These are phyloP conservation scores for Byssoonygena ceratinophila DNA, from an alignment of 2,329 filamentous ascomycete species.

Conservation along the genomic window DNA sequence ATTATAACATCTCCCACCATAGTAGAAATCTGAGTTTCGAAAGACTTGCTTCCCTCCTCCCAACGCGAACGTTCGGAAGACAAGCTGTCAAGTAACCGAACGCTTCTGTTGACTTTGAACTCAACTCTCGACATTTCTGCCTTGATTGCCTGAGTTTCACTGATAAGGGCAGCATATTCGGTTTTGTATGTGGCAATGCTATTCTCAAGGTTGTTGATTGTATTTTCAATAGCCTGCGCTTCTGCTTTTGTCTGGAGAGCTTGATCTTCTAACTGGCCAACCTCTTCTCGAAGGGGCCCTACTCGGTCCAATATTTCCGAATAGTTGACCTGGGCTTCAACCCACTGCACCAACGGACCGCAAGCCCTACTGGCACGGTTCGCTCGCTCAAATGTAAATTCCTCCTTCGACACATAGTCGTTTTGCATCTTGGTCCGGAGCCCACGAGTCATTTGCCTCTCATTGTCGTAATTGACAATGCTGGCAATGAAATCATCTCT, in stretches of 20 bases:
- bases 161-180: slow-evolving; percentile 91
- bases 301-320: slow-evolving; percentile 95
- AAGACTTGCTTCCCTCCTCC: slow-evolving; percentile 96
- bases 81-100: slow-evolving; percentile 83
- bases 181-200: slow-evolving; percentile 93
- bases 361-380: slow-evolving; percentile 95
- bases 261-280: slow-evolving; percentile 73
- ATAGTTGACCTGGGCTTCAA: slow-evolving; percentile 90
- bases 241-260: slow-evolving; percentile 87
- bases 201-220: slow-evolving; percentile 69
- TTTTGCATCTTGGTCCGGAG: slow-evolving; percentile 81
- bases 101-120: slow-evolving; percentile 95
- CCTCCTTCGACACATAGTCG: slow-evolving; percentile 82
- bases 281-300: slow-evolving; percentile 83
- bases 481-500: slow-evolving; percentile 94
- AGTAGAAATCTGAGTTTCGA: slow-evolving; percentile 94
- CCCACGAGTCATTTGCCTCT: slow-evolving; percentile 77
- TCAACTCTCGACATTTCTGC: slow-evolving; percentile 91
- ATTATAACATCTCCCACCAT: slow-evolving; percentile 91
- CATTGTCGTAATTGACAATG: slow-evolving; percentile 95
- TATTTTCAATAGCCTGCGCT: slow-evolving; percentile 81
- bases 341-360: slow-evolving; percentile 94
- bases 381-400: slow-evolving; percentile 93
- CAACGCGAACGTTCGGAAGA: slow-evolving; percentile 87
- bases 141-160: slow-evolving; percentile 95